These are phyloP conservation scores for Brasenia schreberi DNA, from an alignment of 164 flowering plant species.

Conservation along the genomic window DNA sequence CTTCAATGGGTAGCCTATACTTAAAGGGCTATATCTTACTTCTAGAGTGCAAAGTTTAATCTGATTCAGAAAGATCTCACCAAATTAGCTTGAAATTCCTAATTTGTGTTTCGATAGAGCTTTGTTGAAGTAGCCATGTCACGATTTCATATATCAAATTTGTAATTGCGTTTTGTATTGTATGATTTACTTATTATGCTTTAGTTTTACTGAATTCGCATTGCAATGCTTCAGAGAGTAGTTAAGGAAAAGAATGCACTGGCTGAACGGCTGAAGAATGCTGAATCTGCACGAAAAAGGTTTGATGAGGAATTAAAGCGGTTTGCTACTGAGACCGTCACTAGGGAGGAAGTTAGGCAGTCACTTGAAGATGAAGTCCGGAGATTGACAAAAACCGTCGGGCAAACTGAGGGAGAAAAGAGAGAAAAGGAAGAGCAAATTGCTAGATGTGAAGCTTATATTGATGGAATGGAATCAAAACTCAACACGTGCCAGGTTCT, in stretches of 20 bases:
- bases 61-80: no score
- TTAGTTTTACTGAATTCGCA: not conserved
- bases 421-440: conserved; percentile 95
- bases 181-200: not conserved
- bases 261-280: conserved; percentile 80
- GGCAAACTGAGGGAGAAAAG: conserved; percentile 88
- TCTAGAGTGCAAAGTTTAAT: no score
- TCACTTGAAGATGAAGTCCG: conserved; percentile 95
- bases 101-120: no score
- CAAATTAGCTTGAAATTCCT: no score
- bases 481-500: conserved; percentile 83
- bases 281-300: conserved; percentile 81
- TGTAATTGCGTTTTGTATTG: not conserved
- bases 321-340: conserved; percentile 77
- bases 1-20: no score
- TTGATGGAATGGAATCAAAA: conserved; percentile 87
- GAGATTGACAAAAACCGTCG: conserved; percentile 76
- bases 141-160: no score
- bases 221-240: conserved; percentile 48
- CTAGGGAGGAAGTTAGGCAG: conserved; percentile 69
- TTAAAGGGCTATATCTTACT: no score
- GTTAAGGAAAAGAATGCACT: conserved; percentile 93
- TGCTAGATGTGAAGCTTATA: conserved; percentile 89
- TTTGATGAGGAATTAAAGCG: conserved; percentile 92
- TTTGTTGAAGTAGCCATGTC: no score